Evolutionary conservation across 768 basidiomycete genomes (phyloP), one percentile per base, ranked within the genome.

Genomic region (Mycena kentingensis): DNA sequence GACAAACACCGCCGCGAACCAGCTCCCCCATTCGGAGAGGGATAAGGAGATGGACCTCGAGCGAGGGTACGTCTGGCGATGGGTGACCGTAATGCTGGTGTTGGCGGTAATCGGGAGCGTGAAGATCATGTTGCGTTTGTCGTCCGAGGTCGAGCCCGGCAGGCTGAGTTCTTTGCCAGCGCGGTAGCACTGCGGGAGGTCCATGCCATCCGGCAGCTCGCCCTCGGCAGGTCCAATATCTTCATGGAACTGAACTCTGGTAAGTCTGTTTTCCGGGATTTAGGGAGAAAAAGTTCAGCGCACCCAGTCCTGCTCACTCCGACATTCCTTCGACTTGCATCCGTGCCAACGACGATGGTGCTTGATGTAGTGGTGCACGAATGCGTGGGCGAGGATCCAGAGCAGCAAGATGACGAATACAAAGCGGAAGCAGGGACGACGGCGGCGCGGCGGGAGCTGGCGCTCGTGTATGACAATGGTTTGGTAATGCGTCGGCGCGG

Each of bases 131-230:
- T 10, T 19, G 31, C 16, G 8, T 32, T 32, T 37, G 36, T 10
- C 19, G 7, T 10, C 18, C 11, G 36, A 12, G 10, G 11, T 6
- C 12, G 11, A 10, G 11, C 11, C 12, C 12, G 11, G 7, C 7
- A 19, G 8, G 12, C 19, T 37, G 36, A 37, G 36, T 7, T 12
- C 12, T 37, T 37, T 7, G 36, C 36, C 36, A 18, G 11, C 18
- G 36, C 19, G 36, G 7, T 12, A 18, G 36, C 36, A 37, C 7
- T 19, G 36, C 57, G 59, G 18, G 45, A 57, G 21, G 58, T 60
- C 34, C 42, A 62, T 6, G 29, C 18, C 36, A 10, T 37, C 18
- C 11, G 36, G 36, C 7, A 37, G 10, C 10, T 37, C 18, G 36
- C 7, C 36, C 7, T 37, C 36, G 36, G 19, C 18, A 19, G 19